Percentiles rank a stretch among this genome's conserved stretches.
Evolutionary conservation across 257 asterid genomes (phyloP).

Genomic region (Catharanthus roseus): DNA sequence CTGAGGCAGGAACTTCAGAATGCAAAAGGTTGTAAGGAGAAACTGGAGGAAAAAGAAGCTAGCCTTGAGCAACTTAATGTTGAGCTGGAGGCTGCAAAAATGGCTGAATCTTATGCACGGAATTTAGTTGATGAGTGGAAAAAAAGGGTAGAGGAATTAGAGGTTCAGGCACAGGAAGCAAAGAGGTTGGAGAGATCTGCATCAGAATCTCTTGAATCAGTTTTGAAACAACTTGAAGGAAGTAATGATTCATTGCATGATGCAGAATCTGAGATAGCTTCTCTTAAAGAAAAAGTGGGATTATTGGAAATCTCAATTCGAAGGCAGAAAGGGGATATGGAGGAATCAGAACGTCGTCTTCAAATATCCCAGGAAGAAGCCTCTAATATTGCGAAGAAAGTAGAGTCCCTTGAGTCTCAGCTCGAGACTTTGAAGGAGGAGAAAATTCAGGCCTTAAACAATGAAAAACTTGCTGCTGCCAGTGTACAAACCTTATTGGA

Average conservation of each 20-base stretch:
- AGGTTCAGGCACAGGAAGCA: constrained; percentile 63
- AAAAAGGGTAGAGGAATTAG: constrained; percentile 52
- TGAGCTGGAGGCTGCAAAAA: constrained; percentile 79
- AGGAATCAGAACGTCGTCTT: constrained; percentile 54
- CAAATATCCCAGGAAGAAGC: constrained; percentile 60
- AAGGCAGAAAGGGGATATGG: constrained; percentile 64
- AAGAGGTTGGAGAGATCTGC: constrained; percentile 77
- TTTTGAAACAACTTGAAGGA: constrained; percentile 78
- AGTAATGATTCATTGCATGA: constrained; percentile 66
- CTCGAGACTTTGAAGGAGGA: constrained; percentile 62
- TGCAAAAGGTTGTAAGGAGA: constrained; percentile 47
- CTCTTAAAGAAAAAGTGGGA: constrained; percentile 74
- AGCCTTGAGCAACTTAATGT: constrained; percentile 70
- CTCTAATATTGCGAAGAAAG: constrained; percentile 49
- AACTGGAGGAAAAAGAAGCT: constrained; percentile 61
- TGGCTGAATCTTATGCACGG: constrained; percentile 72
- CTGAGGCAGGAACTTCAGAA: constrained; percentile 55
- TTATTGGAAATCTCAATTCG: constrained; percentile 60
- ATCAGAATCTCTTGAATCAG: constrained; percentile 71
- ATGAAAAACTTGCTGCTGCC: constrained; percentile 76
- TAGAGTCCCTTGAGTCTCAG: constrained; percentile 58
- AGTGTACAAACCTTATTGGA: constrained; percentile 62
- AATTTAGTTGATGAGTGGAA: constrained; percentile 73
- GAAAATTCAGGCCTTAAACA: constrained; percentile 55
- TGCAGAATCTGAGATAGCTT: constrained; percentile 61